Evolutionary conservation across 768 basidiomycete species (phyloP).

Genomic region (Mycena capillaripes): DNA sequence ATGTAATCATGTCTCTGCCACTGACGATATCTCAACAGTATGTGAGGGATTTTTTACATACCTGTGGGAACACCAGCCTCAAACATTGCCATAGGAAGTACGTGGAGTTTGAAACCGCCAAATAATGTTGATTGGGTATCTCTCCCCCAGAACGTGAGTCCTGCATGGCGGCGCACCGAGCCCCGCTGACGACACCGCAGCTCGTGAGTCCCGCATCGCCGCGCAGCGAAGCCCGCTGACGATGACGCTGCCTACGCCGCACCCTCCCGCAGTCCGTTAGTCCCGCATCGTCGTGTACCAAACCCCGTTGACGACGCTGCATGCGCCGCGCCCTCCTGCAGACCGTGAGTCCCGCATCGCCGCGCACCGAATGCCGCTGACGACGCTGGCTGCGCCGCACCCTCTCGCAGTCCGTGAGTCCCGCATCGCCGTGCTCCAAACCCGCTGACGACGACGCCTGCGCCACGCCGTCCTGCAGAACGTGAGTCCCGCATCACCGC

Average conservation of each 20-base stretch:
- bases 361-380: neutral
- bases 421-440: no score
- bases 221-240: no score
- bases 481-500: no score
- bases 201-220: no score
- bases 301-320: neutral
- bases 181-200: no score
- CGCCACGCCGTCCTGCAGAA: no score
- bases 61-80: neutral
- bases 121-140: neutral
- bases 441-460: no score
- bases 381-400: neutral
- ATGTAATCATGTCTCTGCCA: neutral
- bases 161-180: neutral
- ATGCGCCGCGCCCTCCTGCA: neutral
- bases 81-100: constrained; percentile 11
- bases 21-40: constrained; percentile 12
- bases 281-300: neutral
- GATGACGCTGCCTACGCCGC: neutral
- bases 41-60: constrained; percentile 5
- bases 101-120: neutral
- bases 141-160: no score
- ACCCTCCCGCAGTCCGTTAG: neutral
- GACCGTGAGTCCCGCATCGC: no score
- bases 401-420: neutral